These are phyloP conservation scores for Penicillium nucicola DNA, from an alignment of 495 filamentous ascomycete genomes.

Conservation along the genomic window DNA sequence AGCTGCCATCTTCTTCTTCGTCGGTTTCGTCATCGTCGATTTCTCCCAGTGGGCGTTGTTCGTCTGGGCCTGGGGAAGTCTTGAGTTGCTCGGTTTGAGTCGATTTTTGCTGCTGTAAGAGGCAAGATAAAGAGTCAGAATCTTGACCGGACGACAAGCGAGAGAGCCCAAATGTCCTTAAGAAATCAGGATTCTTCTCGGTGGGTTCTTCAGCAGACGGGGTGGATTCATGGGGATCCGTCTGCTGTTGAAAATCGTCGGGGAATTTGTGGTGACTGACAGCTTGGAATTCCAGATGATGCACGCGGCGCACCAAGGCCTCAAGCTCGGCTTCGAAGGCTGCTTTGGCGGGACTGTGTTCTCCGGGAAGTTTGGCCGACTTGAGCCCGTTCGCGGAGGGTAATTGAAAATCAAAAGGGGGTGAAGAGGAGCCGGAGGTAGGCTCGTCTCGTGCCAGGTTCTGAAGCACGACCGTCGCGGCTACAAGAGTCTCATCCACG, in stretches of 20 bases:
- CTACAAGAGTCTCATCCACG: slow-evolving; percentile 60
- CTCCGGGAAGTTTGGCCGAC: slow-evolving; percentile 61
- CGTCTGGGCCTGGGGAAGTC: slow-evolving; percentile 25
- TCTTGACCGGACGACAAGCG: slow-evolving; percentile 35
- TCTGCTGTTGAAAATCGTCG: slow-evolving; percentile 38
- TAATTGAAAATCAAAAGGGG: slow-evolving; percentile 39
- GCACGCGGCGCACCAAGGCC: slow-evolving; percentile 62
- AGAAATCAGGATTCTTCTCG: slow-evolving; percentile 35
- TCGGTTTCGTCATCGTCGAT: slow-evolving; percentile 41
- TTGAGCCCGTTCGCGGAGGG: slow-evolving; percentile 39
- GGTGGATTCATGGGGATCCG: slow-evolving; percentile 49
- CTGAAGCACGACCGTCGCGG: slow-evolving; percentile 60
- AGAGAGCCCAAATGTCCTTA: slow-evolving; percentile 40
- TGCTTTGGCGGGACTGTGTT: slow-evolving; percentile 58
- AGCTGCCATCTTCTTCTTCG: slow-evolving; percentile 37
- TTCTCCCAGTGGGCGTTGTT: slow-evolving; percentile 28
- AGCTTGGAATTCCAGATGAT: slow-evolving; percentile 66
- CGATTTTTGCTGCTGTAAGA: slow-evolving; percentile 39
- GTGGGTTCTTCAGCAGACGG: slow-evolving; percentile 52
- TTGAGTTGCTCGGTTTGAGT: slow-evolving; percentile 28
- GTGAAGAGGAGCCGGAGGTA: slow-evolving; percentile 35
- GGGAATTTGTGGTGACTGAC: slow-evolving; percentile 57
- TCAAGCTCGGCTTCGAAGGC: slow-evolving; percentile 69
- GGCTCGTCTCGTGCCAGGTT: slow-evolving; percentile 53
- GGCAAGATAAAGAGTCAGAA: slow-evolving; percentile 41